A percentile compares a stretch with the other conserved stretches of the same genome.
These are phyloP conservation scores for Brassica hybrid DNA, from an alignment of 441 rosid species.

Conservation along the genomic window DNA sequence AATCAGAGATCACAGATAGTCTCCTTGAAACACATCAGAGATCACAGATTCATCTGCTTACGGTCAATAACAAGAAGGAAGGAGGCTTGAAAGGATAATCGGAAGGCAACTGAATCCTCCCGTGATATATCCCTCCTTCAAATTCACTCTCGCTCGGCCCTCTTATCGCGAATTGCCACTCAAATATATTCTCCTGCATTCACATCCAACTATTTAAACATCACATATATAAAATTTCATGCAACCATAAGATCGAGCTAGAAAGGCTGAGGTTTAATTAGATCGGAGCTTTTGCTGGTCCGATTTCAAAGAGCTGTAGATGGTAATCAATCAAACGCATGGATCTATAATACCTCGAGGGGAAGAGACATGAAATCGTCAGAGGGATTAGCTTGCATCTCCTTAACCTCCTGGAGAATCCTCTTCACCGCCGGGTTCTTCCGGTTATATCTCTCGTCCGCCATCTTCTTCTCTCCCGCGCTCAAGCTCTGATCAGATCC, in stretches of 20 bases:
- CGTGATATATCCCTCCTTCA: slow-evolving; percentile 97
- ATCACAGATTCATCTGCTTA: slow-evolving; percentile 35
- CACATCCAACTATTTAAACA: neutral
- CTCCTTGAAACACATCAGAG: neutral
- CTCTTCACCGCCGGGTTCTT: slow-evolving; percentile 98
- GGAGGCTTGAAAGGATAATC: slow-evolving; percentile 99
- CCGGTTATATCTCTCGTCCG: slow-evolving; percentile 83
- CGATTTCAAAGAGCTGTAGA: neutral
- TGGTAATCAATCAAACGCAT: neutral
- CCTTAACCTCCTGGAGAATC: slow-evolving; percentile 97
- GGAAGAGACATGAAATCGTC: slow-evolving; percentile 98
- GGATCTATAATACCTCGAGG: slow-evolving; percentile 67
- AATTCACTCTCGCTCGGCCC: slow-evolving; percentile 88
- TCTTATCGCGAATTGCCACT: slow-evolving; percentile 96
- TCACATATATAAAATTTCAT: neutral
- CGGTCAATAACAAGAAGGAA: slow-evolving; percentile 90
- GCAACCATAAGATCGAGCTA: neutral
- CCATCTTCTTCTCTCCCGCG: slow-evolving; percentile 47
- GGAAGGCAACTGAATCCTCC: slow-evolving; percentile 92
- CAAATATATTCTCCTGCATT: slow-evolving; percentile 89
- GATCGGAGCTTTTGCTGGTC: neutral
- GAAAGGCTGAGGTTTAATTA: neutral
- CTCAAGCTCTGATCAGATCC: slow-evolving; percentile 36
- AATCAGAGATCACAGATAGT: slow-evolving; percentile 6
- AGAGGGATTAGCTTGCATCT: slow-evolving; percentile 96